Base-by-base conservation (phyloP, 306 rosid species). In the Vicia faba region DNA sequence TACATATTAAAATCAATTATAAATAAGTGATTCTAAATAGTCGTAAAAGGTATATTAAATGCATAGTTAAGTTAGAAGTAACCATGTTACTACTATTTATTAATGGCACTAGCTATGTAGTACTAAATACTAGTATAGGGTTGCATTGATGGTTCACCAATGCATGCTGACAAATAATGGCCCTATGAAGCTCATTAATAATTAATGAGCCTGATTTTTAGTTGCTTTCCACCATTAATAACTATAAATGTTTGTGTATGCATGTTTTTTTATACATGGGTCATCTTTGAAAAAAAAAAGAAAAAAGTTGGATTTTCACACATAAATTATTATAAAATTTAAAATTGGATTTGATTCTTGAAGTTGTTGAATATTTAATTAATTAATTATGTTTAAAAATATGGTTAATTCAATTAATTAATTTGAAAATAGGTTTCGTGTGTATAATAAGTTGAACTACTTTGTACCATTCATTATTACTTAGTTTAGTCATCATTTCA, bases 401-500 rank as follows among this genome's bases (percentile, higher is more conserved):
- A n/a, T n/a, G n/a, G n/a, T n/a, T n/a, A n/a, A n/a, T n/a, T n/a
- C n/a, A n/a, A n/a, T n/a, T n/a, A n/a, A n/a, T n/a, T n/a, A n/a
- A n/a, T n/a, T n/a, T n/a, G n/a, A n/a, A n/a, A n/a, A n/a, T n/a
- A n/a, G n/a, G n/a, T n/a, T 59, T 76, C 57, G 69, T 57, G 63
- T 54, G 36, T 33, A 20, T 25, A 11, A 14, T 39, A 11, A 55
- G 73, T 20, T 29, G 70, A 5, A 40, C 50, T 76, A 16, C 61
- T 53, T 49, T 72, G 73, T 38, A 67, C 68, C 59, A 29, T 46
- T 58, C 61, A 68, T 64, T 51, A 57, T 80, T 38, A 18, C 28
- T 1, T 77, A 55, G 86, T 83, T 85, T 72, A 78, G 55, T 81
- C 83, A 87, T 81, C 81, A 81, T 66, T 77, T 80, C 73, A 39